Conservation (phyloP, 805 yeast species). For the Candida ovalis region DNA sequence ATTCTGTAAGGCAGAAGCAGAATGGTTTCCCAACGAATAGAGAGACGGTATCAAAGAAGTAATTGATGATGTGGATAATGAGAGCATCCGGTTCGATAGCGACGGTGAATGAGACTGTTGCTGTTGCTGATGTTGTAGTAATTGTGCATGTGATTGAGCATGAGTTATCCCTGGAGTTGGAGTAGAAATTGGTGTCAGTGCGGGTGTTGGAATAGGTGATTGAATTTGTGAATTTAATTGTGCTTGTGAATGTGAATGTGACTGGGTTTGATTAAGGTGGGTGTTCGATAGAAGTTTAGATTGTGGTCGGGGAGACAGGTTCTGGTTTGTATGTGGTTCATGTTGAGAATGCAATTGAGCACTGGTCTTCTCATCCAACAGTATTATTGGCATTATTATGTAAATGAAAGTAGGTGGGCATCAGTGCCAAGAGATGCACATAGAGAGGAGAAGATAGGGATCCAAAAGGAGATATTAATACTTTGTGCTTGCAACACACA, state of each 20-base stretch:
- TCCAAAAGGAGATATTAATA: too few species aligned
- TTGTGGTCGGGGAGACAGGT: background rate
- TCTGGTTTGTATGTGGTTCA: background rate
- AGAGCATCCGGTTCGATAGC: conserved; percentile 25
- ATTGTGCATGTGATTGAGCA: background rate
- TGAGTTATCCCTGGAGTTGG: background rate
- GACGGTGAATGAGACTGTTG: conserved; percentile 11
- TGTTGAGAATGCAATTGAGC: background rate
- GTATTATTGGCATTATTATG: background rate
- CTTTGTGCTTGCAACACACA: too few species aligned
- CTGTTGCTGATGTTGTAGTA: conserved; percentile 7
- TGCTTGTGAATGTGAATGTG: too few species aligned
- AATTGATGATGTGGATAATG: conserved; percentile 31
- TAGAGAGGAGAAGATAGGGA: too few species aligned
- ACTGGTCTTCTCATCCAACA: background rate
- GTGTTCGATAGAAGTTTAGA: background rate
- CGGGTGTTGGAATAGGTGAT: background rate
- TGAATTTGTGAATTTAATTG: background rate
- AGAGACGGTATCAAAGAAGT: conserved; percentile 30
- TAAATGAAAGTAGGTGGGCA: background rate
- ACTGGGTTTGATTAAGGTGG: background rate
- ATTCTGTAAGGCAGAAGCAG: conserved; percentile 18
- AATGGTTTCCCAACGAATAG: conserved; percentile 24
- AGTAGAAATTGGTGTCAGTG: background rate
- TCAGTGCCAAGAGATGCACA: background rate